Evolutionary conservation across 2,329 filamentous ascomycete genomes (phyloP).

Genomic region (Aspergillus arachidicola): DNA sequence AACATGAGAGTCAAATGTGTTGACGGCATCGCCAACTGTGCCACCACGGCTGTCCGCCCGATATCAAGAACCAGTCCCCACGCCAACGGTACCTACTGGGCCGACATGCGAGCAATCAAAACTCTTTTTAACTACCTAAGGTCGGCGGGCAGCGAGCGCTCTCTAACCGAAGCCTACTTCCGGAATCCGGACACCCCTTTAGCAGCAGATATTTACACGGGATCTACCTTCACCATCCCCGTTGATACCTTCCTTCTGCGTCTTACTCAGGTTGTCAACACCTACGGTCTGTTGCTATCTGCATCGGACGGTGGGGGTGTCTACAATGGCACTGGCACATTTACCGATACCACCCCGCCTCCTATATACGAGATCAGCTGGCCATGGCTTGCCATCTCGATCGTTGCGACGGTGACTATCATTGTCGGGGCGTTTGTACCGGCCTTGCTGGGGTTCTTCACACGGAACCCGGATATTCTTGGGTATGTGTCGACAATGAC

Average conservation of each 20-base stretch:
- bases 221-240: not conserved
- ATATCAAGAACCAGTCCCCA: too few species aligned
- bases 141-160: too few species aligned
- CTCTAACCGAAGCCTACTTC: not conserved
- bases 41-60: too few species aligned
- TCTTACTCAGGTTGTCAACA: conserved; percentile 4
- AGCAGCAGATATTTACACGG: not conserved
- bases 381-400: not conserved
- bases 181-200: not conserved
- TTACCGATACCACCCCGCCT: not conserved
- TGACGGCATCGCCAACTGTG: too few species aligned
- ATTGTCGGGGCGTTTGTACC: not conserved
- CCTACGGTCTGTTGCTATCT: not conserved
- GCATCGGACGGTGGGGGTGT: not conserved
- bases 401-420: not conserved
- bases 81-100: too few species aligned
- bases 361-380: not conserved
- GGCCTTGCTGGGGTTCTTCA: not conserved
- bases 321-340: not conserved
- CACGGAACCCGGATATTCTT: conserved; percentile 5
- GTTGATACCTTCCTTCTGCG: not conserved
- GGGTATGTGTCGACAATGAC: conserved; percentile 9
- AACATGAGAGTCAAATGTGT: too few species aligned
- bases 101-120: fast-evolving
- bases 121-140: fast-evolving